Evolutionary conservation across 305 asterid species (phyloP), one percentile per base, ranked within the genome.

Genomic region (Fraxinus ornus): DNA sequence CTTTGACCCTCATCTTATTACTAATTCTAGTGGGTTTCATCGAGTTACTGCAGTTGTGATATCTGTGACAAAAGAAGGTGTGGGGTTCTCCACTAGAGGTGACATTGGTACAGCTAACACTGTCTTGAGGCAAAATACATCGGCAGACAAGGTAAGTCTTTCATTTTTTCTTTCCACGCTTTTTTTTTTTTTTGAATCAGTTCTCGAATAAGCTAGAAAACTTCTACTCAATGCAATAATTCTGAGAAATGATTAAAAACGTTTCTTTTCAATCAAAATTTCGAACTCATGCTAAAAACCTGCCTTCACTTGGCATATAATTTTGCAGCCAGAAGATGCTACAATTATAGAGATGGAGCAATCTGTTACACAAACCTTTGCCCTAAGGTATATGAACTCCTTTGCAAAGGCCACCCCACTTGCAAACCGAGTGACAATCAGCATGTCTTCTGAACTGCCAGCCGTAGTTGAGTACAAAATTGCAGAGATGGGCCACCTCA

Each of bases 31-130:
- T 13, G 37, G 9, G 22, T 62, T 52, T 9, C 37, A 70, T 28
- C 30, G 75, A 70, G 39, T 60, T 52, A 4, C 37, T 90, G 88
- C 86, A 94, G 99, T 94, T 87, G 94, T 93, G 77, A 95, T 95
- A 76, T 94, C 98, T 74, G 98, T 94, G 49, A 94, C 98, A 0
- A 94, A 95, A 89, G 99, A 95, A 89, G 99, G 99, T 5, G 97
- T 95, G 4, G 94, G 92, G 79, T 95, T 95, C 90, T 95, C 98
- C 8, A 94, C 98, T 8, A 92, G 98, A 80, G 98, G 98, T 66
- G 99, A 94, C 84, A 94, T 94, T 5, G 98, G 99, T 32, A 88
- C 97, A 81, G 97, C 98, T 28, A 93, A 94, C 82, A 60, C 93
- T 4, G 98, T 96, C 15, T 91, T 94, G 89, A 85, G 98, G 81